Percentiles rank a stretch among this genome's conserved stretches.
phyloP scores from a whole-genome alignment of 192 early-diverging fungal genomes.

The Spizellomyces punctatus region DNA sequence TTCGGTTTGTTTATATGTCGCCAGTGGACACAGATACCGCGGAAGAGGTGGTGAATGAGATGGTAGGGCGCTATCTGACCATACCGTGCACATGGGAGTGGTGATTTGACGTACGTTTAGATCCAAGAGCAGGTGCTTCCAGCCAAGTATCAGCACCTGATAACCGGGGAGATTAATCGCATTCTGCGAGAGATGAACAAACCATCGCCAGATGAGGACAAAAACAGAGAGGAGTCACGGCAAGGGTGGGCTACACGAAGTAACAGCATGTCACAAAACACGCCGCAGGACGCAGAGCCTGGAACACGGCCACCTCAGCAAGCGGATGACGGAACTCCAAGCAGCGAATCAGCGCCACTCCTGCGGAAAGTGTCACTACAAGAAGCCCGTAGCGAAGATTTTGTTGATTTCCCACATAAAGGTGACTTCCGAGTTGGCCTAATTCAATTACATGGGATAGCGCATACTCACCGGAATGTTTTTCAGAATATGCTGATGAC shows the following conservation, averaged over 20 bases:
- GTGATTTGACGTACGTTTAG: constrained; percentile 31
- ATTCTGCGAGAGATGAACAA: constrained; percentile 76
- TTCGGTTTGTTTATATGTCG: neutral
- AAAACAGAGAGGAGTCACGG: constrained; percentile 63
- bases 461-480: neutral
- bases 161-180: constrained; percentile 81
- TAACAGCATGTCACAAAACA: constrained; percentile 27
- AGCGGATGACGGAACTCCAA: neutral
- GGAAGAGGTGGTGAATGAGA: constrained; percentile 78
- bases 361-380: constrained; percentile 33
- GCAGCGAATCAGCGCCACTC: constrained; percentile 4
- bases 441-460: neutral
- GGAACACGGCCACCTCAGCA: constrained; percentile 1
- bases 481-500: constrained; percentile 56
- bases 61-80: constrained; percentile 51
- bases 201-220: constrained; percentile 52
- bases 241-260: constrained; percentile 32
- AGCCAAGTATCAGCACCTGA: constrained; percentile 71
- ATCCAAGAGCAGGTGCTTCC: constrained; percentile 80
- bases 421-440: constrained; percentile 21
- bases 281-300: neutral
- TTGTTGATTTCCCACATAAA: constrained; percentile 42
- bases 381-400: constrained; percentile 31
- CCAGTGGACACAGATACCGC: constrained; percentile 73
- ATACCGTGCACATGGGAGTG: neutral